phyloP scores from a whole-genome alignment of 2,329 filamentous ascomycete species.

The Colletotrichum sp. region DNA sequence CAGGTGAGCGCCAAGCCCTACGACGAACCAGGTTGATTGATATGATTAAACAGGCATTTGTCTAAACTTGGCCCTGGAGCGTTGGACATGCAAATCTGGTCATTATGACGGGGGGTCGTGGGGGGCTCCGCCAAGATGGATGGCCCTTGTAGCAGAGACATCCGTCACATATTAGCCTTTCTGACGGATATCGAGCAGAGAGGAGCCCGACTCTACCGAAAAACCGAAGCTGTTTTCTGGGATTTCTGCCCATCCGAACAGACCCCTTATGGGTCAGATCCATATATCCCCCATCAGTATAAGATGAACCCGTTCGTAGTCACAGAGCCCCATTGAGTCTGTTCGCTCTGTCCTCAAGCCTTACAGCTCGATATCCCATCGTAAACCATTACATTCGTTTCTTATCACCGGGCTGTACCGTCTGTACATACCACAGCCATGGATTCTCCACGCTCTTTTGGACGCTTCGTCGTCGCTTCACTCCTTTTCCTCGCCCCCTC shows the following conservation, averaged over 20 bases:
- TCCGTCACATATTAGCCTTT: neutral
- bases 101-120: neutral
- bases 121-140: neutral
- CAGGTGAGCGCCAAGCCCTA: neutral
- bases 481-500: conserved; percentile 16
- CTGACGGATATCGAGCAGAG: neutral
- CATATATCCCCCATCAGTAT: neutral
- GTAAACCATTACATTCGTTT: neutral
- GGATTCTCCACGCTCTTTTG: conserved; percentile 18
- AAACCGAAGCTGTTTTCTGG: neutral
- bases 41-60: conserved; percentile 3
- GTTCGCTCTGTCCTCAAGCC: neutral
- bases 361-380: neutral
- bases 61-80: neutral
- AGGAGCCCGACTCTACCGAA: neutral
- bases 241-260: neutral
- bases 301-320: conserved; percentile 3
- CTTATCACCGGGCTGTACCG: neutral
- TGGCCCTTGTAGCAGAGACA: neutral
- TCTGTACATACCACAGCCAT: conserved; percentile 8
- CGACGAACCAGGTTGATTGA: conserved; percentile 15
- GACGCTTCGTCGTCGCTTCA: conserved; percentile 20
- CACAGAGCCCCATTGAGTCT: neutral
- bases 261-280: neutral
- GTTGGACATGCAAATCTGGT: neutral